Percentiles rank a stretch among this genome's conserved stretches.
Conservation (phyloP, 371 early-diverging fungal genomes). For the Lichtheimia ramosa region DNA sequence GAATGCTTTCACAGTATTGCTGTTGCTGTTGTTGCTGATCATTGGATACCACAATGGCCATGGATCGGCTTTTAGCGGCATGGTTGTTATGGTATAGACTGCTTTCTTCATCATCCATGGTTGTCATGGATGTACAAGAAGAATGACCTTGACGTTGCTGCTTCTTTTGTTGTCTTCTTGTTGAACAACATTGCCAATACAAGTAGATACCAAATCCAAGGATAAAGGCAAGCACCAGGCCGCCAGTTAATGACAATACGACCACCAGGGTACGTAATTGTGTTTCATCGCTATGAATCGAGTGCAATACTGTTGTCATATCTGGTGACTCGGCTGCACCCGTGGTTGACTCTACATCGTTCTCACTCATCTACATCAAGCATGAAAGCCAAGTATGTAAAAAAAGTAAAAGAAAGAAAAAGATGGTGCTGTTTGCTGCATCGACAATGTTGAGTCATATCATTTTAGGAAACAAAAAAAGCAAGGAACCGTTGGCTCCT, state of each 20-base stretch:
- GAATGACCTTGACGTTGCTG: too few species aligned
- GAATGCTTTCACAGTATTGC: background rate
- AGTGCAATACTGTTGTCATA: constrained; percentile 4
- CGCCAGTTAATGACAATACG: constrained; percentile 22
- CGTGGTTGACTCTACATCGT: background rate
- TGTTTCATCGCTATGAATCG: constrained; percentile 19
- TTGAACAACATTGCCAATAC: constrained; percentile 18
- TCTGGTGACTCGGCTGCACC: background rate
- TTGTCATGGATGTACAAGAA: too few species aligned
- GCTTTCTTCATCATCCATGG: too few species aligned
- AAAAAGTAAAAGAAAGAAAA: constrained; percentile 7
- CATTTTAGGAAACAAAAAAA: too few species aligned
- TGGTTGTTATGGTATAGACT: background rate
- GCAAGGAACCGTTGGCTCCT: too few species aligned
- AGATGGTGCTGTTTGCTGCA: background rate
- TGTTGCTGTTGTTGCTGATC: background rate
- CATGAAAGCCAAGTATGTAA: background rate
- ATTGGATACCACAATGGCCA: background rate
- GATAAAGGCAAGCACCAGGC: constrained; percentile 19
- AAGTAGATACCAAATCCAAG: constrained; percentile 25
- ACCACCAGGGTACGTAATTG: constrained; percentile 22
- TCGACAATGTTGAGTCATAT: too few species aligned
- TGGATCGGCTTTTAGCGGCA: background rate
- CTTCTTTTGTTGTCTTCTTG: background rate
- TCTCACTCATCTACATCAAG: constrained; percentile 3